A percentile compares a stretch with the other conserved stretches of the same genome.
Conservation (phyloP, 306 rosid genomes). For the Astragalus glycyphyllos region DNA sequence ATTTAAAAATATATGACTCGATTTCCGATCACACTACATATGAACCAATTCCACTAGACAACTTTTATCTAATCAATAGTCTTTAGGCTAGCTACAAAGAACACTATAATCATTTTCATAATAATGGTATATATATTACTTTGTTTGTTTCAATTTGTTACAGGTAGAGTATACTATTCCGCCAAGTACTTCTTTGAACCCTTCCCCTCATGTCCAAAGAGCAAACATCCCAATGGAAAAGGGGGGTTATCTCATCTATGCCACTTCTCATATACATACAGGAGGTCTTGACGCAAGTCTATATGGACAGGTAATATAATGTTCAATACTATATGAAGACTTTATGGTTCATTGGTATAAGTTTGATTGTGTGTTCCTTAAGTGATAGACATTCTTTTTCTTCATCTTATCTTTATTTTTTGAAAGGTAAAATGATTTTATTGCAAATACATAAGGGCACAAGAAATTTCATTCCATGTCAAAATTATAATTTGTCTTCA, state of each 20-base stretch:
- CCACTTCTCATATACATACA: conserved; percentile 1
- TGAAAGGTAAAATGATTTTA: no score
- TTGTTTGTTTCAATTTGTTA: not conserved
- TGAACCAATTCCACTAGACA: no score
- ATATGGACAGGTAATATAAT: conserved; percentile 2
- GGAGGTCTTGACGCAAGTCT: not conserved
- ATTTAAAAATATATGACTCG: no score
- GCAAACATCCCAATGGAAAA: not conserved
- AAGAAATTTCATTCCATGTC: no score
- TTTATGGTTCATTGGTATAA: not conserved
- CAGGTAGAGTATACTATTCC: conserved; percentile 12
- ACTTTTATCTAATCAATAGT: no score
- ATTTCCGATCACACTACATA: no score
- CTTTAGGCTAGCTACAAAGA: no score
- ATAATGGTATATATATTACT: no score
- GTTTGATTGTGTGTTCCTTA: not conserved
- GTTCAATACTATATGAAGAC: not conserved
- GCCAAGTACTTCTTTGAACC: not conserved
- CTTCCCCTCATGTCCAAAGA: not conserved
- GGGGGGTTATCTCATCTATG: conserved; percentile 18
- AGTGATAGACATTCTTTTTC: not conserved
- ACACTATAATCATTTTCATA: no score
- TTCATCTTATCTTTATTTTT: not conserved
- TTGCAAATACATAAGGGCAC: no score
- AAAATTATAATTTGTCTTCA: not conserved